Evolutionary conservation across 169 alveolate genomes (phyloP).

Genomic region (Blepharisma undulans): DNA sequence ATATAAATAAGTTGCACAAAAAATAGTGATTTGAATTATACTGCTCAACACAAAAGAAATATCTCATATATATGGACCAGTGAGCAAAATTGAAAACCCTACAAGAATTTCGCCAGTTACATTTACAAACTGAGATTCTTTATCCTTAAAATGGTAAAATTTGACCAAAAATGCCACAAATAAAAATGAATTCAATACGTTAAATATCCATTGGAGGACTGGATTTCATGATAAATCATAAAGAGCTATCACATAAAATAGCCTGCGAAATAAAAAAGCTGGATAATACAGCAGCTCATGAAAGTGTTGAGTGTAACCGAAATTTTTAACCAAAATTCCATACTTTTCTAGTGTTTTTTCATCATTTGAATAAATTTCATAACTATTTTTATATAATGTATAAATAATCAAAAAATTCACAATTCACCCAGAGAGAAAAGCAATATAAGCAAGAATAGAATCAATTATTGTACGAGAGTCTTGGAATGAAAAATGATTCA

Average conservation of each 20-base stretch:
- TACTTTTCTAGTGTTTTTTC: background rate
- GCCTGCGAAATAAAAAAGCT: background rate
- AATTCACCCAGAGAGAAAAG: background rate
- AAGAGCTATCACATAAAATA: background rate
- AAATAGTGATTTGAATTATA: too few species aligned
- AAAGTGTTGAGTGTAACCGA: background rate
- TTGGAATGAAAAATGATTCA: background rate
- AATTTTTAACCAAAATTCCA: background rate
- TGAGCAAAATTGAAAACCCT: too few species aligned
- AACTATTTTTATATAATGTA: background rate
- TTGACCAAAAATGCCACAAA: too few species aligned
- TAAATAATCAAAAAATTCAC: background rate
- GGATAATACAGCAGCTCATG: slow-evolving; percentile 1
- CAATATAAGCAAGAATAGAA: background rate
- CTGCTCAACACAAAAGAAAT: too few species aligned
- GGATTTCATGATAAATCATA: background rate
- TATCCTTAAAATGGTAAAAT: too few species aligned
- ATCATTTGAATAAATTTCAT: background rate
- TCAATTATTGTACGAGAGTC: background rate
- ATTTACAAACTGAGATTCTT: too few species aligned
- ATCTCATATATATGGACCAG: too few species aligned
- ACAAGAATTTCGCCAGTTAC: too few species aligned
- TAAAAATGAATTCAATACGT: too few species aligned
- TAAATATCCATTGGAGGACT: background rate
- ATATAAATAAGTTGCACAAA: too few species aligned